Percentiles rank a stretch among this genome's conserved stretches.
Evolutionary conservation across 2,329 filamentous ascomycete genomes (phyloP).

Genomic region (Aureobasidium leucospermi): DNA sequence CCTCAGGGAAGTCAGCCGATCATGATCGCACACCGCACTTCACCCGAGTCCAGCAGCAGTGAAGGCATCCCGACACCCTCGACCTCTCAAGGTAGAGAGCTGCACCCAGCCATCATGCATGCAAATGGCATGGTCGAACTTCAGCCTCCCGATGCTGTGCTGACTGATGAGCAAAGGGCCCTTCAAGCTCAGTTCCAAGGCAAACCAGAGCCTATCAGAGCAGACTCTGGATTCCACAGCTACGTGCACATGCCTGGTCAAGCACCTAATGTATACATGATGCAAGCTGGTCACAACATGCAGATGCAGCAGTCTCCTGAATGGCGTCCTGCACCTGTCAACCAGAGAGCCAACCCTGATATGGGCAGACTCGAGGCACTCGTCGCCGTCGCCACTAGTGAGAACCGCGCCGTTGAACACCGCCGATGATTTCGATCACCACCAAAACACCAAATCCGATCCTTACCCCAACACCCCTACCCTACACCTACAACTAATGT

Average conservation of each 20-base stretch:
- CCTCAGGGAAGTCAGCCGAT: constrained; percentile 22
- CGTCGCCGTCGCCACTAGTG: constrained; percentile 58
- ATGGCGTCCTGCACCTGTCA: constrained; percentile 22
- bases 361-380: constrained; percentile 55
- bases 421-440: background rate
- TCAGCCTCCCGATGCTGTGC: constrained; percentile 29
- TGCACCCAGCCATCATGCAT: constrained; percentile 46
- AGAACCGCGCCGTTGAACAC: constrained; percentile 28
- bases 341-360: constrained; percentile 33
- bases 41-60: constrained; percentile 49
- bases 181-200: constrained; percentile 24
- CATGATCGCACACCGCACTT: constrained; percentile 38
- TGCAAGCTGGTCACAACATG: constrained; percentile 28
- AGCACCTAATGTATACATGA: constrained; percentile 20
- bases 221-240: constrained; percentile 28
- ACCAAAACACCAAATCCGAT: background rate
- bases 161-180: constrained; percentile 36
- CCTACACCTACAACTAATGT: background rate
- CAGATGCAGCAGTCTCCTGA: constrained; percentile 20
- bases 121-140: constrained; percentile 42
- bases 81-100: constrained; percentile 41
- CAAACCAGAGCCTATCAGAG: constrained; percentile 24
- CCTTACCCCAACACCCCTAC: background rate
- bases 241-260: constrained; percentile 19
- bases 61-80: constrained; percentile 49